Conservation (phyloP, 768 basidiomycete species). For the Mycena indigotica region DNA sequence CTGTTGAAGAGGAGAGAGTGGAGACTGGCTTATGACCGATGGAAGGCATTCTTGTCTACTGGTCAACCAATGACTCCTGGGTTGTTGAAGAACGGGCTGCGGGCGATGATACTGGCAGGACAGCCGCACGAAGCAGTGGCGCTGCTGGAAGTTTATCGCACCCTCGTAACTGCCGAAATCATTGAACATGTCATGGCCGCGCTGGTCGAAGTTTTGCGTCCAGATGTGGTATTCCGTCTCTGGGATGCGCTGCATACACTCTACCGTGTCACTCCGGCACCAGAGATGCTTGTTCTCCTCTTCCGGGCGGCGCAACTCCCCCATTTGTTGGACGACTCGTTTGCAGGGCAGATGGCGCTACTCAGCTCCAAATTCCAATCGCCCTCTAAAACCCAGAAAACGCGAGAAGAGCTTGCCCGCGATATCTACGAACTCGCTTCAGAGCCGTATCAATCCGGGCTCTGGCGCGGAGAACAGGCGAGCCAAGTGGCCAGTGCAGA, state of each 20-base stretch:
- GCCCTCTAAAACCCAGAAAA: conserved; percentile 1
- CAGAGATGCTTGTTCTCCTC: conserved; percentile 58
- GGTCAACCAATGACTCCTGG: conserved; percentile 45
- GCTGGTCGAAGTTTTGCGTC: conserved; percentile 54
- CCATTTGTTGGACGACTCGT: conserved; percentile 51
- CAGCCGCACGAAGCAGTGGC: conserved; percentile 51
- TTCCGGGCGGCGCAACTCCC: conserved; percentile 62
- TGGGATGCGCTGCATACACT: conserved; percentile 68
- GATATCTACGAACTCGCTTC: conserved; percentile 25
- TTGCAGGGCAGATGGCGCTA: conserved; percentile 52
- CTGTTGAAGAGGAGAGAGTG: conserved; percentile 47
- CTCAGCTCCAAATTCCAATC: conserved; percentile 40
- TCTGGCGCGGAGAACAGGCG: conserved; percentile 26
- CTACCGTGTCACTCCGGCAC: conserved; percentile 60
- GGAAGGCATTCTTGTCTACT: conserved; percentile 42
- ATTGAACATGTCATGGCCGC: conserved; percentile 50
- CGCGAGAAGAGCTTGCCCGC: conserved; percentile 30
- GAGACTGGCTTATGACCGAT: conserved; percentile 43
- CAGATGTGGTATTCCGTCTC: conserved; percentile 63
- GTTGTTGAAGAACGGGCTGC: conserved; percentile 53
- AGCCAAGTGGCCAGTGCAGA: conserved; percentile 18
- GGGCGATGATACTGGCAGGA: conserved; percentile 46
- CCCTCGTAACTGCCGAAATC: conserved; percentile 27
- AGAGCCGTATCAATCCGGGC: conserved; percentile 20
- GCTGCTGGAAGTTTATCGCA: conserved; percentile 45